Evolutionary conservation across 805 yeast species (phyloP).

Genomic region (Millerozyma miso): DNA sequence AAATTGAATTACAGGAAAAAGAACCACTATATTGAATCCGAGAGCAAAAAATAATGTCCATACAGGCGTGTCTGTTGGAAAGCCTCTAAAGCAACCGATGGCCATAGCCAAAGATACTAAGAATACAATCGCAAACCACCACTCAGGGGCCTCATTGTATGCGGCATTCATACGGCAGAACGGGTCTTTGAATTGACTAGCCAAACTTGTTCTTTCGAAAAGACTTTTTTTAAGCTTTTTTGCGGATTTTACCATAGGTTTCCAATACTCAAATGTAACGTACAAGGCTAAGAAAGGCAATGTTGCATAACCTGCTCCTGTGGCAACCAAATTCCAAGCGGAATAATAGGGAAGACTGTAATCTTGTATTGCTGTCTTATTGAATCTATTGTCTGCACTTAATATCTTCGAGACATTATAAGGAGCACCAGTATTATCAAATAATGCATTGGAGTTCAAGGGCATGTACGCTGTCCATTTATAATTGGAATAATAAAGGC

Average conservation of each 20-base stretch:
- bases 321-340: conserved; percentile 22
- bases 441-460: conserved; percentile 16
- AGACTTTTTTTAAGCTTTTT: neutral
- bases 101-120: conserved; percentile 27
- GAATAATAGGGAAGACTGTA: conserved; percentile 24
- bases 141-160: conserved; percentile 35
- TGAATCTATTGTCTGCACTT: conserved; percentile 23
- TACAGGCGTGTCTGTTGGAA: conserved; percentile 49
- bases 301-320: conserved; percentile 14
- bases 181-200: conserved; percentile 14
- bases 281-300: conserved; percentile 1
- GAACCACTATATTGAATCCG: conserved; percentile 46
- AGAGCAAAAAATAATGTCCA: conserved; percentile 56
- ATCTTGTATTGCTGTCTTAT: conserved; percentile 13
- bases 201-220: neutral
- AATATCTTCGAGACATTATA: conserved; percentile 33
- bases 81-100: conserved; percentile 24
- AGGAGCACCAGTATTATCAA: conserved; percentile 18
- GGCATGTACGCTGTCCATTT: conserved; percentile 28
- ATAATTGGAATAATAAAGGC: conserved; percentile 25
- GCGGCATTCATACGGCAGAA: conserved; percentile 26
- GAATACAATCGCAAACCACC: conserved; percentile 23
- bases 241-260: neutral
- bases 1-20: conserved; percentile 38
- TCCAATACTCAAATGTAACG: neutral